Base-by-base conservation (phyloP, 371 early-diverging fungal species). In the Nematocida ironsii region DNA sequence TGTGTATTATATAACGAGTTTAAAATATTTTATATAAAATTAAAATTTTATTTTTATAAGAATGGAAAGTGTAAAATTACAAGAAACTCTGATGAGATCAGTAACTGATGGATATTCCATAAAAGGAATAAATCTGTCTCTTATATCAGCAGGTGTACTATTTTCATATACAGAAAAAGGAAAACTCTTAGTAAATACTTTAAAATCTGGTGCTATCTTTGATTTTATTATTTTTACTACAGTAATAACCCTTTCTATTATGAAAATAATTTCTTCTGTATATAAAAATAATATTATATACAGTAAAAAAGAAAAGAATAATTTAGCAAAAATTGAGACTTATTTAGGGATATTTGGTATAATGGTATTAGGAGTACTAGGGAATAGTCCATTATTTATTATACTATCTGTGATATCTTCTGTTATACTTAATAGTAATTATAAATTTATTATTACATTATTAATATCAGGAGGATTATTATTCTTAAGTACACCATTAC, bases 31-130 rank as follows among this genome's bases (percentile, higher is more conserved):
- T 33, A 33, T 45, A 64, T 64, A 42, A 64, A 64, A 64, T 33
- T 64, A 42, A 64, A 64, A 64, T 64, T 64, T 64, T 64, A 64
- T 64, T 64, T 64, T 64, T 58, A 13, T 33, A 64, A 33, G 42
- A 64, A 64, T 64, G 64, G 64, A 42, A 23, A 64, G n/a, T 42
- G 7, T 13, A 42, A 7, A 64, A 42, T 23, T 64, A 44, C 18
- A 11, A 64, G 64, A 64, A 64, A 39, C 42, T 64, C 13, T 45
- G 16, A 39, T 42, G n/a, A 64, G 5, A 27, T 23, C 58, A 27
- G 23, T 27, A 44, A 42, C 1, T 11, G 11, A 13, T 7, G 42
- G 42, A 42, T 23, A 33, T 27, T 42, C 64, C 3, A 27, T 64
- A 44, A 23, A 11, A 44, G 64, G 64, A 13, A 39, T 64, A 44